These are phyloP conservation scores for Fraxinus velutina DNA, from an alignment of 305 asterid genomes.

Conservation along the genomic window DNA sequence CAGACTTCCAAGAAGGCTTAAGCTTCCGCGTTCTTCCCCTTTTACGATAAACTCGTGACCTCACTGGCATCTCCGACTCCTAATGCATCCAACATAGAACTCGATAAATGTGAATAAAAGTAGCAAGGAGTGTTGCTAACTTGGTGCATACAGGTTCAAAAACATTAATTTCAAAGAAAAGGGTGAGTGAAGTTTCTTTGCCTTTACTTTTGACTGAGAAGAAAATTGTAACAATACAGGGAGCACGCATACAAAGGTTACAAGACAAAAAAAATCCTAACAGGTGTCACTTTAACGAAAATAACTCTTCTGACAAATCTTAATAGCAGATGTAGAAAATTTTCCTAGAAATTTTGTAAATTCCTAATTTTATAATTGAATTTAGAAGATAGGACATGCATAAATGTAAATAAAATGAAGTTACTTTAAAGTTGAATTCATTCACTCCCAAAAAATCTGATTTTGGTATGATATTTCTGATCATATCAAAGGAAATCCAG, in stretches of 20 bases:
- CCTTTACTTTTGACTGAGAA: conserved; percentile 4
- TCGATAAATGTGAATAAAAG: conserved; percentile 9
- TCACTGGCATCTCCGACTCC: conserved; percentile 57
- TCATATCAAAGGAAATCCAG: not conserved
- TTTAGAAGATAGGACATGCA: not conserved
- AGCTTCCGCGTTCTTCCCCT: conserved; percentile 88
- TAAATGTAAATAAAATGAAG: not conserved
- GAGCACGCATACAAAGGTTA: not conserved
- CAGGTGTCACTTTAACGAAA: not conserved
- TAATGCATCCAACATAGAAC: conserved; percentile 26
- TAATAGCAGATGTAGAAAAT: not conserved
- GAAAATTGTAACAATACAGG: not conserved
- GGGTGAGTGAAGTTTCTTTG: not conserved
- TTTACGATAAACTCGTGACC: conserved; percentile 82
- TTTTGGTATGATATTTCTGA: not conserved
- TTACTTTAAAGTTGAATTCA: not conserved
- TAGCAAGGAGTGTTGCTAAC: not conserved
- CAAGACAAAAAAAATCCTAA: not conserved
- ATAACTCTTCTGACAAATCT: not conserved
- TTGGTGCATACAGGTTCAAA: not conserved
- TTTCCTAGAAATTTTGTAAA: not conserved
- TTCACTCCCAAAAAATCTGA: not conserved
- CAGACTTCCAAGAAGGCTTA: conserved; percentile 89
- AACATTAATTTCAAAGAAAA: conserved; percentile 1
- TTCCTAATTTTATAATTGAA: not conserved